Evolutionary conservation across 129 eudicot genomes (phyloP), one percentile per base, ranked within the genome.

Genomic region (Centaurea solstitialis): DNA sequence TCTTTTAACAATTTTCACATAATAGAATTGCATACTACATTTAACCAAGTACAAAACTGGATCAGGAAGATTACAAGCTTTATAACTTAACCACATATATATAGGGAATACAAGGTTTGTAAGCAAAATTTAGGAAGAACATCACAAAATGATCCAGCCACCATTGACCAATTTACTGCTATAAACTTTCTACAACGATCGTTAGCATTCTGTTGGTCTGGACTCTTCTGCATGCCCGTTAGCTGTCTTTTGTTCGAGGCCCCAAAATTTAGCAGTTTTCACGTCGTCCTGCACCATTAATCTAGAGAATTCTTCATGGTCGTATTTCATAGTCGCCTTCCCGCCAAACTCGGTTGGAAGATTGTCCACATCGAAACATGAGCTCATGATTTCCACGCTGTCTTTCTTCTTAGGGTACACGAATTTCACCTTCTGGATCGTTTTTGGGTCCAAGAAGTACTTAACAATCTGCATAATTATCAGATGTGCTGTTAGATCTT

Each of bases 271-370:
- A 3, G 93, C 89, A 7, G 87, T 74, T 85, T 90, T 93, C 33
- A 82, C 79, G 72, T 93, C 98, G 72, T 93, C 98, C 76, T 87
- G 43, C 9, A 85, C 84, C 98, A 93, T 93, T 74, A 85, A 89
- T 76, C 85, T 89, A 0, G 96, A 89, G 71, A 90, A 93, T 39
- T 93, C 98, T 80, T 88, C 92, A 53, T 90, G 98, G 67, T 93
- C 96, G 18, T 93, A 93, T 21, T 73, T 80, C 89, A 93, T 72
- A 8, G 86, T 90, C 11, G 96, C 89, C 76, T 75, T 90, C 47
- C 98, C 98, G 13, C 98, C 98, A 84, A 93, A 89, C 79, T 93
- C 98, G 0, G 81, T 89, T 1, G 98, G 98, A 18, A 93, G 98
- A 86, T 93, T 93, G 80, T 93, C 98, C 39, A 84, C 77, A 23